Percentiles rank a stretch among this genome's conserved stretches.
Conservation (phyloP, 1,284 basidiomycete species). For the Cystobasidium sp. region DNA sequence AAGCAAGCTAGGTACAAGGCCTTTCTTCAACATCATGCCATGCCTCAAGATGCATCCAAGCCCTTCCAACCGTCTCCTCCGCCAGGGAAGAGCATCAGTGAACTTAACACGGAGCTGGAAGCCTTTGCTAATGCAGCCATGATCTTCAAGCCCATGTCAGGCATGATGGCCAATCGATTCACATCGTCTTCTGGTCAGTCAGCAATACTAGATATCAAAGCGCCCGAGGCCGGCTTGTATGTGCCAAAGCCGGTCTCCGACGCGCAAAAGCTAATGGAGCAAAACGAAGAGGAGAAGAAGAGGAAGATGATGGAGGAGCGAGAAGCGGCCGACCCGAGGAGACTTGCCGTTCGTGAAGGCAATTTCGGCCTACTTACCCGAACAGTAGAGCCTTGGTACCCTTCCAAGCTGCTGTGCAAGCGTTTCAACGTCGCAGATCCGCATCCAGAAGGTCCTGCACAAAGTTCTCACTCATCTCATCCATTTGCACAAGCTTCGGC, state of each 20-base stretch:
- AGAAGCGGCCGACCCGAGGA: conserved; percentile 69
- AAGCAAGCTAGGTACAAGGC: conserved; percentile 85
- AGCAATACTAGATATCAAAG: conserved; percentile 53
- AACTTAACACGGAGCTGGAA: conserved; percentile 77
- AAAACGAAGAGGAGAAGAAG: conserved; percentile 57
- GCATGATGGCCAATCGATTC: conserved; percentile 90
- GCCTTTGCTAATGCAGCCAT: conserved; percentile 85
- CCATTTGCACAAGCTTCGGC: background rate
- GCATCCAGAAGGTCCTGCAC: conserved; percentile 62
- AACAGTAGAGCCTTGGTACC: conserved; percentile 74
- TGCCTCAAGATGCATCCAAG: conserved; percentile 44
- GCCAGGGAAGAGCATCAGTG: conserved; percentile 63
- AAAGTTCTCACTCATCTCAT: background rate
- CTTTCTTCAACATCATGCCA: conserved; percentile 77
- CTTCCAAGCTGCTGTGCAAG: conserved; percentile 82
- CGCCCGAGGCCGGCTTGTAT: conserved; percentile 27
- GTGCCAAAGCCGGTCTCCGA: conserved; percentile 42
- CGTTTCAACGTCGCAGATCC: conserved; percentile 92
- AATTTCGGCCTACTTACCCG: conserved; percentile 87
- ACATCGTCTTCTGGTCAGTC: conserved; percentile 68
- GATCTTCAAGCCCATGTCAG: conserved; percentile 89
- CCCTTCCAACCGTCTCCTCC: conserved; percentile 41
- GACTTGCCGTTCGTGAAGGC: conserved; percentile 74
- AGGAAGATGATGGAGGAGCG: conserved; percentile 59
- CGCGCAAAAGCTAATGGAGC: conserved; percentile 50